Percentiles rank a stretch among this genome's conserved stretches.
These are phyloP conservation scores for Mycena galericulata DNA, from an alignment of 768 basidiomycete species.

Conservation along the genomic window DNA sequence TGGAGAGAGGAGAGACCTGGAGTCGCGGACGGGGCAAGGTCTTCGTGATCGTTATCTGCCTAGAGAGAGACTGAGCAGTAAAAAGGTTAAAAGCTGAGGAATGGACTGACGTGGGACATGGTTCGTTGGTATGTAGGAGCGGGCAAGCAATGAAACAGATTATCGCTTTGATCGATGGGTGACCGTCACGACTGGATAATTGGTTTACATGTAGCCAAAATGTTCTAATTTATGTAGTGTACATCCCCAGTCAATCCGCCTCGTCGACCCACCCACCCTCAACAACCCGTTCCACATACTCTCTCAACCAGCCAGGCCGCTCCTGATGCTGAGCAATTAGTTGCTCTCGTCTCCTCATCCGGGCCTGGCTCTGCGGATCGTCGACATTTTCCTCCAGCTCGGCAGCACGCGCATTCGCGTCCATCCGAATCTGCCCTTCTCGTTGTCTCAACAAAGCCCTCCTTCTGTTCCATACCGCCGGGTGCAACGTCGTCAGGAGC, in stretches of 20 bases:
- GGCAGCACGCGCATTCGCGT: conserved; percentile 61
- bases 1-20: conserved; percentile 61
- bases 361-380: conserved; percentile 46
- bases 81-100: too few species aligned
- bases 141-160: not conserved
- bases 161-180: not conserved
- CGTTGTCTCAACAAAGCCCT: conserved; percentile 67
- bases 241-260: conserved; percentile 53
- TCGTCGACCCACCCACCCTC: conserved; percentile 80
- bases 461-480: conserved; percentile 80
- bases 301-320: conserved; percentile 70
- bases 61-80: conserved; percentile 18
- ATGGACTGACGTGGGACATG: conserved; percentile 29
- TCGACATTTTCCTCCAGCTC: conserved; percentile 44
- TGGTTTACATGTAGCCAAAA: not conserved
- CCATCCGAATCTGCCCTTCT: conserved; percentile 76
- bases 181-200: not conserved
- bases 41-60: conserved; percentile 75
- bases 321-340: conserved; percentile 62
- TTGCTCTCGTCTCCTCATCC: conserved; percentile 52
- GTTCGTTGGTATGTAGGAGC: not conserved
- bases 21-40: conserved; percentile 74
- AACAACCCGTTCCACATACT: conserved; percentile 74
- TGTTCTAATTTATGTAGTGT: conserved; percentile 27
- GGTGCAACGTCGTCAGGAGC: conserved; percentile 72